Conservation (phyloP, 2,329 filamentous ascomycete species). For the Pseudophaeomoniella oleicola region DNA sequence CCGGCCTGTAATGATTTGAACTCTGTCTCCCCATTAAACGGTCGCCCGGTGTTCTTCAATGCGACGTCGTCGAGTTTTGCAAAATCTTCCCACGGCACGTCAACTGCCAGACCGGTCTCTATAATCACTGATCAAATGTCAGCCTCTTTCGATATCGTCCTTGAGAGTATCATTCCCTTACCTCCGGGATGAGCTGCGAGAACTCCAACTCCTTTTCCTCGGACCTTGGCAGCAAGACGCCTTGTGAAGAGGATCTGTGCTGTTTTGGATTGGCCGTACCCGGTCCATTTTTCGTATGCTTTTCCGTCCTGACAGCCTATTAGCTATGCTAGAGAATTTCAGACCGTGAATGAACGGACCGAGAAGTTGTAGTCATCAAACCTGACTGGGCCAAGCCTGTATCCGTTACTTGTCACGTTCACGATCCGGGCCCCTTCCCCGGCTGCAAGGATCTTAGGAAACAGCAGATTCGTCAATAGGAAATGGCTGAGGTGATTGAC, state of each 20-base stretch:
- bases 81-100: constrained; percentile 1
- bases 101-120: constrained; percentile 1
- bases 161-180: constrained; percentile 1
- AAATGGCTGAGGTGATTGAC: constrained; percentile 21
- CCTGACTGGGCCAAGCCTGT: constrained; percentile 22
- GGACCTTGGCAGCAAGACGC: constrained; percentile 17
- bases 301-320: constrained; percentile 2
- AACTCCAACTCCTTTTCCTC: constrained; percentile 17
- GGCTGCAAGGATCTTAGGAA: constrained; percentile 12
- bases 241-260: constrained; percentile 30
- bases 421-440: constrained; percentile 19
- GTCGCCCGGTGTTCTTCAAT: constrained; percentile 7
- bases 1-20: constrained; percentile 28
- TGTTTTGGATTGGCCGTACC: constrained; percentile 33
- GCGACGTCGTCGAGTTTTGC: constrained; percentile 4
- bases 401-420: constrained; percentile 29
- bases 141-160: not conserved
- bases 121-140: constrained; percentile 2
- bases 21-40: too few relatives aligned
- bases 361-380: constrained; percentile 16
- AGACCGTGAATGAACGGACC: not conserved
- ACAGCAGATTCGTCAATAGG: constrained; percentile 17
- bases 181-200: constrained; percentile 28
- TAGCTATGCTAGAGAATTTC: not conserved
- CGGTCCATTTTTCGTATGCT: constrained; percentile 21